Percentiles rank a stretch among this genome's conserved stretches.
Conservation (phyloP, 371 early-diverging fungal species). For the Rhizopus arrhizus region DNA sequence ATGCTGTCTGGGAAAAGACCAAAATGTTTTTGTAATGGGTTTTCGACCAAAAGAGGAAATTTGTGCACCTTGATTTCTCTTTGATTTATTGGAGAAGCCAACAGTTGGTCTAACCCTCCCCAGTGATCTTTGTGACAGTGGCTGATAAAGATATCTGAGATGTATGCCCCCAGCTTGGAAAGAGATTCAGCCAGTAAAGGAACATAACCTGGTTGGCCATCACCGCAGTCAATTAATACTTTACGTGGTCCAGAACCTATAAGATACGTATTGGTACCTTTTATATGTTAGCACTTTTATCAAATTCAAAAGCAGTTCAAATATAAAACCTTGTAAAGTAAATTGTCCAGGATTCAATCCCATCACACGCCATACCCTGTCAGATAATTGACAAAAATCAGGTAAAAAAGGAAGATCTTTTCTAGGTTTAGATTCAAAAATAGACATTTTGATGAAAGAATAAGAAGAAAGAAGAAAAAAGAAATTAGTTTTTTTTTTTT, state of each 20-base stretch:
- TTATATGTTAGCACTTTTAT: background rate
- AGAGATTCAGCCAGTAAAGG: conserved; percentile 53
- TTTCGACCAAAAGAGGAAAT: conserved; percentile 20
- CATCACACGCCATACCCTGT: conserved; percentile 61
- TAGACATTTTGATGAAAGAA: conserved; percentile 11
- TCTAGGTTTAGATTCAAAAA: conserved; percentile 15
- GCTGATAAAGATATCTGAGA: conserved; percentile 73
- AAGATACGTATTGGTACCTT: conserved; percentile 82
- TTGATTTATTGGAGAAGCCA: conserved; percentile 34
- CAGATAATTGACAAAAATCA: conserved; percentile 48
- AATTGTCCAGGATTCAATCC: conserved; percentile 81
- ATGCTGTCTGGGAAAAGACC: conserved; percentile 32
- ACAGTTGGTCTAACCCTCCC: conserved; percentile 64
- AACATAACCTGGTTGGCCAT: conserved; percentile 68
- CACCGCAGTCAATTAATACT: conserved; percentile 78
- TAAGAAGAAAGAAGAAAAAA: background rate
- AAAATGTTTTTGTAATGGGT: conserved; percentile 12
- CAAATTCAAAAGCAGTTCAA: background rate
- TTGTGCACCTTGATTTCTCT: conserved; percentile 35
- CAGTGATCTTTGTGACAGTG: conserved; percentile 85
- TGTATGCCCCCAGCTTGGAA: conserved; percentile 32
- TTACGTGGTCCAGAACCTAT: conserved; percentile 70
- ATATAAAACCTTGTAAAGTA: conserved; percentile 70
- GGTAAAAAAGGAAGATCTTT: conserved; percentile 36
- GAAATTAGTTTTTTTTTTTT: background rate